A percentile compares a stretch with the other conserved stretches of the same genome.
phyloP scores from a whole-genome alignment of 768 basidiomycete genomes.

The Psilocybe azurescens region DNA sequence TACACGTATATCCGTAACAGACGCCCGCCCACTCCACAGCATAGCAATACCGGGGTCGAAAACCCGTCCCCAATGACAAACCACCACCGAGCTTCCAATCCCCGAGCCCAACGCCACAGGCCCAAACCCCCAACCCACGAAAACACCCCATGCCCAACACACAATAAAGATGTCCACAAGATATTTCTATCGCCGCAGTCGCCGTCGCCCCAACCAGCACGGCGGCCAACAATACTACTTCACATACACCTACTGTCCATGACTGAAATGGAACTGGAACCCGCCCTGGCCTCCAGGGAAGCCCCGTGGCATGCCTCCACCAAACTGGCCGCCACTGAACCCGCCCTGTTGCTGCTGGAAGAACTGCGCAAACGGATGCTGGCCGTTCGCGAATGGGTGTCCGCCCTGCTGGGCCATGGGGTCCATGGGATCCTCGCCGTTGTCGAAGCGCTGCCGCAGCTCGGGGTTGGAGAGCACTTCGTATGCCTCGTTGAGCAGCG shows the following conservation, averaged over 20 bases:
- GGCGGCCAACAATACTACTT: neutral
- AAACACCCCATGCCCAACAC: no score
- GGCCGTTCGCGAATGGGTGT: constrained; percentile 47
- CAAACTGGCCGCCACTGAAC: constrained; percentile 17
- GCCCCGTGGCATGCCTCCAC: constrained; percentile 36
- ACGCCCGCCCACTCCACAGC: neutral
- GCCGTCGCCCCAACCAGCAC: no score
- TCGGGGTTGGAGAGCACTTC: constrained; percentile 88
- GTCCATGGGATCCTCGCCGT: constrained; percentile 97
- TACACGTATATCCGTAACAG: neutral
- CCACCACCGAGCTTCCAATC: no score
- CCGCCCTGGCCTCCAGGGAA: constrained; percentile 42
- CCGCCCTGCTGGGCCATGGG: constrained; percentile 68
- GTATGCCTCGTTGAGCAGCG: constrained; percentile 93
- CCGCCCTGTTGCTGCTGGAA: constrained; percentile 60
- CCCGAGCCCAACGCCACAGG: no score
- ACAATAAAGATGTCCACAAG: no score
- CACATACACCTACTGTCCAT: constrained; percentile 3
- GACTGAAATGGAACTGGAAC: constrained; percentile 42
- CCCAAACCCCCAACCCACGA: no score
- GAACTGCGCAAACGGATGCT: constrained; percentile 80
- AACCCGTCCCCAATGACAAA: no score
- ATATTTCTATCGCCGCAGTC: neutral
- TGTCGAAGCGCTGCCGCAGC: constrained; percentile 86
- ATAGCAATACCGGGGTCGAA: no score